A percentile compares a stretch with the other conserved stretches of the same genome.
Conservation (phyloP, 192 early-diverging fungal genomes). For the Coemansia sp. region DNA sequence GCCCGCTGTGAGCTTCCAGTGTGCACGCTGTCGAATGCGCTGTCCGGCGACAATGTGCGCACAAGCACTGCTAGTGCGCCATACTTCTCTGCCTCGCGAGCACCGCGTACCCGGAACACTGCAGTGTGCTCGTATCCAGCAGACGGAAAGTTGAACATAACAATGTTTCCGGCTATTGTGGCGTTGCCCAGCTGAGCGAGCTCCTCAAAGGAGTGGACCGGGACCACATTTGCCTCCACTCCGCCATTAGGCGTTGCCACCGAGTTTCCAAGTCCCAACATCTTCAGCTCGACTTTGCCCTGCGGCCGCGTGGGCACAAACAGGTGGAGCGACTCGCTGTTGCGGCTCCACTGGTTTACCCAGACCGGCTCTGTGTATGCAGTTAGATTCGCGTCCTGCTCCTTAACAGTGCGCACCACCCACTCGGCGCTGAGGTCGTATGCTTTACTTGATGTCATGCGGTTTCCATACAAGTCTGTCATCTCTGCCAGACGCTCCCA, state of each 20-base stretch:
- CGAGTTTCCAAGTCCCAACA: conserved; percentile 59
- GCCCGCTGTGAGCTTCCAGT: conserved; percentile 54
- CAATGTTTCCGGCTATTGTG: conserved; percentile 50
- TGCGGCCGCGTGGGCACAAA: conserved; percentile 49
- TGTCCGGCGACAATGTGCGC: conserved; percentile 51
- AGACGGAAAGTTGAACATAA: conserved; percentile 55
- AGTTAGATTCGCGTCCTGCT: conserved; percentile 35
- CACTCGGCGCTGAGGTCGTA: conserved; percentile 58
- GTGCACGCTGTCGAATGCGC: conserved; percentile 55
- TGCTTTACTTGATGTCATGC: conserved; percentile 55
- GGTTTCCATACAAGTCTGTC: conserved; percentile 61
- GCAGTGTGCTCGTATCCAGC: conserved; percentile 20
- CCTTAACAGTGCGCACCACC: conserved; percentile 53
- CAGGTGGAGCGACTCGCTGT: conserved; percentile 57
- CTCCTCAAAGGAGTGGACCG: conserved; percentile 55
- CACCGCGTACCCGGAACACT: conserved; percentile 33
- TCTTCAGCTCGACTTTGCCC: conserved; percentile 43
- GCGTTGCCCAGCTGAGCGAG: conserved; percentile 42
- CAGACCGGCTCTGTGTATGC: conserved; percentile 59
- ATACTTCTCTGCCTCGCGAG: conserved; percentile 38
- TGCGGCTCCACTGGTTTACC: conserved; percentile 57
- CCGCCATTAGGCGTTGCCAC: conserved; percentile 45
- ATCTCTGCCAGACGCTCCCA: conserved; percentile 66
- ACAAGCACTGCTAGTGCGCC: conserved; percentile 59
- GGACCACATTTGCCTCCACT: conserved; percentile 55